Conservation (phyloP, 345 rosid genomes). For the Lepidium didymum region DNA sequence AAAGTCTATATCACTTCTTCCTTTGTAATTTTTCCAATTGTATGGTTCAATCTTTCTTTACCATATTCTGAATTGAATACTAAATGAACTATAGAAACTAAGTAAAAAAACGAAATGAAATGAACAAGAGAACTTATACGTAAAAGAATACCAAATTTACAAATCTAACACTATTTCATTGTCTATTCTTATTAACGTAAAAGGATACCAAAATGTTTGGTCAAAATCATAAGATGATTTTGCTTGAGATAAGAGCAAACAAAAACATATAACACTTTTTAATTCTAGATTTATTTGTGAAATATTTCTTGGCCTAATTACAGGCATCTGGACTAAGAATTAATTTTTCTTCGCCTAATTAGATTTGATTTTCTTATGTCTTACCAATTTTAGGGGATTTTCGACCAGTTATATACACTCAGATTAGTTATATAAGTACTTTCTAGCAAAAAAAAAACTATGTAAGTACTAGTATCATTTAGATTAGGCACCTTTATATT, state of each 20-base stretch:
- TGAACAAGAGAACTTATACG: neutral
- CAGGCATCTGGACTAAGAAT: neutral
- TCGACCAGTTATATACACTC: no score
- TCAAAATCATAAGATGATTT: neutral
- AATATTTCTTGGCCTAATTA: neutral
- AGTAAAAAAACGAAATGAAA: neutral
- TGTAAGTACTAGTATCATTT: no score
- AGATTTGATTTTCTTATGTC: neutral
- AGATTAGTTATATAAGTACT: no score
- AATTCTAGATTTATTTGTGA: neutral
- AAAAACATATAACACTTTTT: neutral
- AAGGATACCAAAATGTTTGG: neutral
- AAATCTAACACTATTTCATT: neutral
- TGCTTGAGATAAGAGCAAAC: neutral
- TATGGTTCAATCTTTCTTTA: neutral
- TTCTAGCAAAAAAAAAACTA: no score
- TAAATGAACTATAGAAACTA: neutral
- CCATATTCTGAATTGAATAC: neutral
- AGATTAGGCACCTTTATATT: neutral
- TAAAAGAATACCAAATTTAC: no score
- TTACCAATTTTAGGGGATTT: neutral
- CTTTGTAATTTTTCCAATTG: slow-evolving; percentile 5
- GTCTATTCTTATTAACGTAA: neutral
- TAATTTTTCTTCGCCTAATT: neutral
- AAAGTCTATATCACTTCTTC: neutral